phyloP scores from a whole-genome alignment of 1,284 basidiomycete genomes.

The Phellopilus nigrolimitatus region DNA sequence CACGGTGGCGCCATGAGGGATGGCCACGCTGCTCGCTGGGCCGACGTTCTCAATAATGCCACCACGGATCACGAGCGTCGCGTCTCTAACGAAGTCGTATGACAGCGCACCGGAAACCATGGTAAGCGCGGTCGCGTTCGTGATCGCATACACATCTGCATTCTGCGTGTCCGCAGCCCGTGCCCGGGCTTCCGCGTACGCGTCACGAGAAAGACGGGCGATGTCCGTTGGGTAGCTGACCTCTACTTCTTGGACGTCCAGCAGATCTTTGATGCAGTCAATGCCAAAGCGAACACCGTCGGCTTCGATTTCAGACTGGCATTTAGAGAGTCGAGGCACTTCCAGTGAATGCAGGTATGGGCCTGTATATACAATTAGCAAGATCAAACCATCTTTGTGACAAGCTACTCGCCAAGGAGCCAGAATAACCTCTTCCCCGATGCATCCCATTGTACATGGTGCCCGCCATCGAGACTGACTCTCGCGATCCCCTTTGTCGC shows the following conservation, averaged over 20 bases:
- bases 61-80: constrained; percentile 44
- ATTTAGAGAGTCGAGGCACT: constrained; percentile 44
- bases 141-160: constrained; percentile 48
- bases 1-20: constrained; percentile 43
- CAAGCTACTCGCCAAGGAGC: constrained; percentile 52
- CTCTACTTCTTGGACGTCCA: constrained; percentile 51
- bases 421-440: constrained; percentile 64
- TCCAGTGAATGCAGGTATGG: constrained; percentile 61
- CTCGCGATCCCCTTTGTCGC: constrained; percentile 55
- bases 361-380: constrained; percentile 36
- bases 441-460: constrained; percentile 55
- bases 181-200: constrained; percentile 26
- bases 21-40: constrained; percentile 32
- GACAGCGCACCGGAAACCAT: constrained; percentile 46
- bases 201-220: constrained; percentile 49
- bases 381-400: neutral
- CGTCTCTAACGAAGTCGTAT: constrained; percentile 45
- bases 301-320: constrained; percentile 40
- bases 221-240: constrained; percentile 59
- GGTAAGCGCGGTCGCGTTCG: constrained; percentile 62
- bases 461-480: constrained; percentile 66
- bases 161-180: constrained; percentile 21
- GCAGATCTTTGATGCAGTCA: constrained; percentile 46
- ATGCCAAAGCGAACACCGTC: constrained; percentile 55
- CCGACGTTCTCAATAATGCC: constrained; percentile 54